Evolutionary conservation across 2,329 filamentous ascomycete genomes (phyloP).

Genomic region (Phymatotrichopsis omnivora): DNA sequence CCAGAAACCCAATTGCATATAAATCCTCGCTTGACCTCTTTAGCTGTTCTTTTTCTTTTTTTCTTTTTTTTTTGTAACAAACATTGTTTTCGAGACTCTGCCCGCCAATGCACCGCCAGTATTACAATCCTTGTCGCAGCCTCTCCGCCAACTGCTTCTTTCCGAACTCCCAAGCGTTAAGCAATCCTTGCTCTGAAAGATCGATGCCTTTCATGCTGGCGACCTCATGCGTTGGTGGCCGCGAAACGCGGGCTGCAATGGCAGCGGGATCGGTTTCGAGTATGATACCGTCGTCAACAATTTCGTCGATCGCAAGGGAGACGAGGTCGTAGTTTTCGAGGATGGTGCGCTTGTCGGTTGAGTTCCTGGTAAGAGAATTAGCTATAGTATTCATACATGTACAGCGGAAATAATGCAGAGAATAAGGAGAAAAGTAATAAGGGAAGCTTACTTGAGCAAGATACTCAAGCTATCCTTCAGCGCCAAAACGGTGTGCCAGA

Average conservation of each 20-base stretch:
- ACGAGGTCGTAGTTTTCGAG: slow-evolving; percentile 98
- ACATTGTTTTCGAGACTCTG: too few species aligned
- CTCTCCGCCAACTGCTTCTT: slow-evolving; percentile 29
- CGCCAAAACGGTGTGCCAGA: slow-evolving; percentile 91
- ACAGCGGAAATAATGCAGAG: background rate
- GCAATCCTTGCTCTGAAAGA: slow-evolving; percentile 27
- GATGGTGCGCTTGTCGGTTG: slow-evolving; percentile 93
- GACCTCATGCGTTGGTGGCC: slow-evolving; percentile 81
- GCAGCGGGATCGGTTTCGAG: slow-evolving; percentile 94
- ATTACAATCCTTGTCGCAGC: slow-evolving; percentile 27
- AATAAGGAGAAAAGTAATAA: slow-evolving; percentile 3
- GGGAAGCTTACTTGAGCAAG: slow-evolving; percentile 67
- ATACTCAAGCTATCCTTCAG: slow-evolving; percentile 82
- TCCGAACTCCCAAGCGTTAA: slow-evolving; percentile 31
- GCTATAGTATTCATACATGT: background rate
- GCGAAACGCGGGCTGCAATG: slow-evolving; percentile 83
- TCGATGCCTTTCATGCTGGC: slow-evolving; percentile 34
- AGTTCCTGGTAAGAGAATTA: slow-evolving; percentile 53
- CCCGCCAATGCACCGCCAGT: too few species aligned
- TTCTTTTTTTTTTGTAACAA: too few species aligned
- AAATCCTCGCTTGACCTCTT: too few species aligned
- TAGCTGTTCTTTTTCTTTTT: too few species aligned
- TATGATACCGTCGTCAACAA: slow-evolving; percentile 89
- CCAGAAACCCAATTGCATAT: too few species aligned
- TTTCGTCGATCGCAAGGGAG: slow-evolving; percentile 87